Evolutionary conservation across 2,329 filamentous ascomycete genomes (phyloP), one percentile per base, ranked within the genome.

Genomic region (Ophioceras dolichostomum): DNA sequence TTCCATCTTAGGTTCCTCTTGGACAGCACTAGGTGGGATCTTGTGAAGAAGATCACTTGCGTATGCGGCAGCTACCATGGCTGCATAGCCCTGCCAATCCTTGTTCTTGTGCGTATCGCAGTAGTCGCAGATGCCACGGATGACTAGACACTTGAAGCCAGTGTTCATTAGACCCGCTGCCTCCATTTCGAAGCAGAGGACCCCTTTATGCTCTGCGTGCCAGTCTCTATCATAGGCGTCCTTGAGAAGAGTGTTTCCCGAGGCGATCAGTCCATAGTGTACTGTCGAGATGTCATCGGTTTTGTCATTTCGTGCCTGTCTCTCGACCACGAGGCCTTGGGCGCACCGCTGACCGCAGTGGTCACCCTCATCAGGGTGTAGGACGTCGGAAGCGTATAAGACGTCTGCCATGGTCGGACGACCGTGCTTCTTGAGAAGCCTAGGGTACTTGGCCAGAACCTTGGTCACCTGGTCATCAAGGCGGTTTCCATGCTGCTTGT

Each of bases 201-300:
- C 42, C n/a, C n/a, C n/a, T n/a, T n/a, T n/a, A 16, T 51, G 41
- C 5, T 14, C 16, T 1, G 46, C 30, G 3, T 57, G 37, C 20
- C 30, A 37, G 38, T 59, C 53, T 2, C 58, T 43, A 4, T 42
- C 5, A 2, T 7, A 1, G 0, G 47, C 53, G 34, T 56, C 35
- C 20, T 53, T 52, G 40, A 60, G 53, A 10, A 57, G 2, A 12
- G 41, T 39, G 32, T 58, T 55, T 1, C 32, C 53, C 0, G 52
- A 58, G 2, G 53, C 57, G 36, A 62, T 57, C 0, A 52, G 21
- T 0, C 59, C 59, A 20, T 56, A 57, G 37, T 60, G 55, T 3
- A 60, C 41, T 10, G 36, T 27, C 7, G 50, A 48, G 28, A 47
- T 46, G 34, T 50, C 43, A 1, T 48, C 40, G 3, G n/a, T n/a